phyloP scores from a whole-genome alignment of 2,329 filamentous ascomycete species.

The Clonostachys solani region DNA sequence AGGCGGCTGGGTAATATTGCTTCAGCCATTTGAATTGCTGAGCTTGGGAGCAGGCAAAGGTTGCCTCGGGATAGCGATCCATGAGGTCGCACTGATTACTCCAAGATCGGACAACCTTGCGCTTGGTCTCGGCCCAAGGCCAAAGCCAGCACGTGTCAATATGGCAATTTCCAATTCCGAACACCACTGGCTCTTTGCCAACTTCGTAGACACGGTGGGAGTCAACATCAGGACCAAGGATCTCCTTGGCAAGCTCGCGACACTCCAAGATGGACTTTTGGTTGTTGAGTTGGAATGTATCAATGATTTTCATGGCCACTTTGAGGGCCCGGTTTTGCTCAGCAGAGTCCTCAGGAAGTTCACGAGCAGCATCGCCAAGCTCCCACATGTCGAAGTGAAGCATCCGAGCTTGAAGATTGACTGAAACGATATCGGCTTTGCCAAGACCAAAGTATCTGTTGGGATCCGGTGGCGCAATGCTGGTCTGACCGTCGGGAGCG shows the following conservation, averaged over 20 bases:
- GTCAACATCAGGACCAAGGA: conserved; percentile 77
- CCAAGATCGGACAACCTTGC: conserved; percentile 94
- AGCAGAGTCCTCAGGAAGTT: conserved; percentile 85
- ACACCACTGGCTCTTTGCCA: conserved; percentile 72
- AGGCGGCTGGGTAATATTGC: conserved; percentile 80
- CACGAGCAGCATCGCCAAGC: conserved; percentile 84
- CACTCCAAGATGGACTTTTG: conserved; percentile 74
- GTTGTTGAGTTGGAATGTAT: conserved; percentile 78
- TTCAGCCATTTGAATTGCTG: conserved; percentile 99
- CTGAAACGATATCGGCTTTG: conserved; percentile 80
- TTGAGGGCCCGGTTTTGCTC: conserved; percentile 84
- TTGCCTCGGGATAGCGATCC: conserved; percentile 90
- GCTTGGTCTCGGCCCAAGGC: conserved; percentile 97
- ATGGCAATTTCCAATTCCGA: conserved; percentile 91
- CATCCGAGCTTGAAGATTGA: conserved; percentile 79
- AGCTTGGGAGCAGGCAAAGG: conserved; percentile 88
- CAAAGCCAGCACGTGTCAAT: conserved; percentile 99
- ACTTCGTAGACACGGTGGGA: conserved; percentile 79
- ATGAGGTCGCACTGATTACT: conserved; percentile 94
- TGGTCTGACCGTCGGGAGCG: conserved; percentile 69
- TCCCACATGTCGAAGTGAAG: conserved; percentile 95
- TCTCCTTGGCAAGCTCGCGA: conserved; percentile 77
- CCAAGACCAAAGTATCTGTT: conserved; percentile 74
- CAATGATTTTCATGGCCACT: conserved; percentile 83
- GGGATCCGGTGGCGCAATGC: conserved; percentile 84